A percentile compares a stretch with the other conserved stretches of the same genome.
Conservation (phyloP, 352 stramenopile species). For the Phytopythium ostracodes region DNA sequence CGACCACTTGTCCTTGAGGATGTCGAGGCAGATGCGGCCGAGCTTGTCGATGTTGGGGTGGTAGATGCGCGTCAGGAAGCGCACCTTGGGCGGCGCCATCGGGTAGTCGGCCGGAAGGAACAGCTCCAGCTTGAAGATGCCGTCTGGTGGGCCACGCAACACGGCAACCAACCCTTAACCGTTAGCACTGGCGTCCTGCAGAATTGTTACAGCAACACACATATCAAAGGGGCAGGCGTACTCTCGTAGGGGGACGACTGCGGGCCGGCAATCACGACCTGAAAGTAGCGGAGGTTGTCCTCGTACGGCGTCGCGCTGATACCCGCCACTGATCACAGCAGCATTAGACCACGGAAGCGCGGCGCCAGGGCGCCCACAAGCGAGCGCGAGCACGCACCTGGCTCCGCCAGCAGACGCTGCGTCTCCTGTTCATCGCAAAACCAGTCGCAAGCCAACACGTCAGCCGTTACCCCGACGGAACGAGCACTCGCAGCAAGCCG, state of each 20-base stretch:
- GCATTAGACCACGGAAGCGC: slow-evolving; percentile 1
- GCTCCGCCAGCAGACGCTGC: slow-evolving; percentile 92
- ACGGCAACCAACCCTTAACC: too few relatives aligned
- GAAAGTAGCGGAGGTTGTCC: slow-evolving; percentile 98
- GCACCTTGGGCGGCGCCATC: slow-evolving; percentile 97
- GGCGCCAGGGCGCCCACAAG: too few relatives aligned
- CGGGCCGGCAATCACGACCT: slow-evolving; percentile 96
- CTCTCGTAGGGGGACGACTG: slow-evolving; percentile 95
- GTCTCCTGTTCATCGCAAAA: slow-evolving; percentile 91
- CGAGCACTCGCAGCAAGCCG: too few relatives aligned
- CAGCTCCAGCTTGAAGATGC: slow-evolving; percentile 95
- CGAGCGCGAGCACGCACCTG: slow-evolving; percentile 36
- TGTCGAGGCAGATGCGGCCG: slow-evolving; percentile 97
- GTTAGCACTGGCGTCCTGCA: too few relatives aligned
- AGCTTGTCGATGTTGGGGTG: slow-evolving; percentile 99
- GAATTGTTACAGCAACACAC: too few relatives aligned
- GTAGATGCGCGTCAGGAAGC: slow-evolving; percentile 98
- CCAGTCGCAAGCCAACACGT: too few relatives aligned
- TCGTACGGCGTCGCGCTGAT: slow-evolving; percentile 97
- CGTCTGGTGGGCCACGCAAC: slow-evolving; percentile 37
- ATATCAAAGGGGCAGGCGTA: too few relatives aligned
- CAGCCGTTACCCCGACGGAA: too few relatives aligned
- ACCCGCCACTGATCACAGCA: slow-evolving; percentile 77
- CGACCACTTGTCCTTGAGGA: slow-evolving; percentile 99
- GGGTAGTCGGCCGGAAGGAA: slow-evolving; percentile 97